phyloP scores from a whole-genome alignment of 129 eudicot species.

The Solidago caesia region DNA sequence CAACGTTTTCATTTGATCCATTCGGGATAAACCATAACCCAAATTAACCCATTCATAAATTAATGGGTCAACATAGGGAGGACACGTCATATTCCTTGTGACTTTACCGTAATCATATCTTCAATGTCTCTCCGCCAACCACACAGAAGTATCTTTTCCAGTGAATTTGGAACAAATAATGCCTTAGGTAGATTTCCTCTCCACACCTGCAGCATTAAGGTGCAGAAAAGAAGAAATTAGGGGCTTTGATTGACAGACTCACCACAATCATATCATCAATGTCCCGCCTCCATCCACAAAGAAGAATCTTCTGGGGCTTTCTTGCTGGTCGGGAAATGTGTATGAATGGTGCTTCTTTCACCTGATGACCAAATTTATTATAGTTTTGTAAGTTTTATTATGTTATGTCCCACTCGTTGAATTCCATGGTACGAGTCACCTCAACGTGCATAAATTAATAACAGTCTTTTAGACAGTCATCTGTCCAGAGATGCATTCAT shows the following conservation, averaged over 20 bases:
- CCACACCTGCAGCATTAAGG: conserved; percentile 84
- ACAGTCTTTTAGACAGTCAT: conserved; percentile 33
- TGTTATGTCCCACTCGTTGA: conserved; percentile 40
- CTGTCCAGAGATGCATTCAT: conserved; percentile 17
- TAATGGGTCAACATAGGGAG: not conserved
- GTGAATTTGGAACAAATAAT: conserved; percentile 53
- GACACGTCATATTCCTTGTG: conserved; percentile 39
- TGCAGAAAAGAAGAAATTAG: conserved; percentile 67
- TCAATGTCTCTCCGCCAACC: conserved; percentile 93
- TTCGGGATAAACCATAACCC: not conserved
- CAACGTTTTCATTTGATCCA: not conserved
- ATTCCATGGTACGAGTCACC: conserved; percentile 43
- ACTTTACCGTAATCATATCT: conserved; percentile 83
- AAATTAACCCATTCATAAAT: not conserved
- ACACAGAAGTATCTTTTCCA: conserved; percentile 78
- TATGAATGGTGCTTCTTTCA: conserved; percentile 80
- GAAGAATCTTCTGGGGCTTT: conserved; percentile 96
- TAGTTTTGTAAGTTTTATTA: conserved; percentile 59
- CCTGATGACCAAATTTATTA: conserved; percentile 89
- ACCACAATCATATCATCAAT: conserved; percentile 99
- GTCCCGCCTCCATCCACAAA: conserved; percentile 98
- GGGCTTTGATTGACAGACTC: conserved; percentile 55
- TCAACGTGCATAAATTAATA: conserved; percentile 40
- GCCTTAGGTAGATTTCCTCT: conserved; percentile 75
- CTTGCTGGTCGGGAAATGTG: conserved; percentile 83